Evolutionary conservation across 257 asterid species (phyloP), one percentile per base, ranked within the genome.

Genomic region (Salvia splendens): DNA sequence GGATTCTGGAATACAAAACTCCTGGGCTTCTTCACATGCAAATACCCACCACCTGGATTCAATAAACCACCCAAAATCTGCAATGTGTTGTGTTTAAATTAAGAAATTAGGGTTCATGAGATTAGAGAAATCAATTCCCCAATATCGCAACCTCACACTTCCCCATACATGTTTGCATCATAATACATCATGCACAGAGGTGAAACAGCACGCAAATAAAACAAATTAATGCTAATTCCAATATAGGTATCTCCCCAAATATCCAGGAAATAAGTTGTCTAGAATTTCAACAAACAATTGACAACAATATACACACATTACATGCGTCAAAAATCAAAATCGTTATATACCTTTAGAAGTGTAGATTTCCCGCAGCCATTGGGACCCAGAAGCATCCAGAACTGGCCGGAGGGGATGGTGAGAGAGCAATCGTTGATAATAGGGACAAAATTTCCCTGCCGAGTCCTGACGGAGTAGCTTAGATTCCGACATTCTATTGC

Each of bases 1-100:
- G 99, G 97, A 64, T 93, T 93, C 86, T 93, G 97, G 76, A 90
- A 90, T 60, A 93, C 99, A 72, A 88, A 93, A 70, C 99, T 88
- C 81, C 89, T 78, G 1, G 99, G 96, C 72, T 83, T 90, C 69
- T 73, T 84, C 64, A 93, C 97, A 33, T 66, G 81, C 76, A 85
- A 48, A 82, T 71, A 36, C 2, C 99, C 99, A 14, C 79, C 82
- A 71, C 70, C 82, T 47, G 97, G 96, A 76, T 80, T 86, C 84
- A 88, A 49, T 11, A 93, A 72, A 58, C 99, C 99, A 10, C 97
- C 97, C 80, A 93, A 85, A 55, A 90, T 86, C 99, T 93, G 87
- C 65, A 57, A 7, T 53, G 48, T 20, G 24, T 5, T 33, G 15
- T 11, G 16, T 65, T 60, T 8, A 20, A 15, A 38, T 38, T 38